Conservation (phyloP, 345 rosid species). For the Cardamine resedifolia region DNA sequence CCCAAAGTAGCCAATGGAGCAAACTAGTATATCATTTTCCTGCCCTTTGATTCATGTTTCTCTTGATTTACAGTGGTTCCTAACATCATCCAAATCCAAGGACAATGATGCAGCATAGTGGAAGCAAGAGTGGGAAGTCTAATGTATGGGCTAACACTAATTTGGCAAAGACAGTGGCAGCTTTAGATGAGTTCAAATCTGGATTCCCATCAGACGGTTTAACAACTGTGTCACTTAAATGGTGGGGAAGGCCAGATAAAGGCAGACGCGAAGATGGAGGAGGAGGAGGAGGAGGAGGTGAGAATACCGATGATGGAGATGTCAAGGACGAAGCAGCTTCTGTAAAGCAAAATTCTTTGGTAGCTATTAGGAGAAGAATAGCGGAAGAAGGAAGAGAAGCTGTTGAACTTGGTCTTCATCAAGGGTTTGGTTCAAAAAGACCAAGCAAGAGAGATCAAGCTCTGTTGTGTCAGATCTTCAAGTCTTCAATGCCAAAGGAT, state of each 20-base stretch:
- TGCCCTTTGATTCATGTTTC: neutral
- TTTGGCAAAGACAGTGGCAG: constrained; percentile 42
- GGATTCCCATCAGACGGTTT: constrained; percentile 77
- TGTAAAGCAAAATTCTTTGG: constrained; percentile 40
- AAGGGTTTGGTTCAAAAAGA: constrained; percentile 39
- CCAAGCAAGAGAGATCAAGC: constrained; percentile 45
- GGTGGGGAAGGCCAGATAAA: constrained; percentile 62
- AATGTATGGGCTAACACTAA: constrained; percentile 22
- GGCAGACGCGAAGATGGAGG: constrained; percentile 22
- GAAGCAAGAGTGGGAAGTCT: constrained; percentile 30
- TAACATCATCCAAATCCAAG: neutral
- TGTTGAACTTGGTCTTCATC: constrained; percentile 45
- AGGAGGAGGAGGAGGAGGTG: constrained; percentile 16
- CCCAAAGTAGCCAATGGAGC: neutral
- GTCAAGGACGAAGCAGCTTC: constrained; percentile 18
- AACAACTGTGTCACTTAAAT: constrained; percentile 48
- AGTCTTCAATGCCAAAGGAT: constrained; percentile 51
- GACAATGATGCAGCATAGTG: constrained; percentile 20
- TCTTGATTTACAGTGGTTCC: constrained; percentile 18
- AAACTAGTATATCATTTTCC: neutral
- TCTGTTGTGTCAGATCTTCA: constrained; percentile 49
- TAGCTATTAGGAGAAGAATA: constrained; percentile 47
- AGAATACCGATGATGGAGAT: constrained; percentile 36
- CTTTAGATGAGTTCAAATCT: constrained; percentile 61
- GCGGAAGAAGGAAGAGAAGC: constrained; percentile 55